Evolutionary conservation across 306 rosid species (phyloP).

Genomic region (Dalbergia oliveri): DNA sequence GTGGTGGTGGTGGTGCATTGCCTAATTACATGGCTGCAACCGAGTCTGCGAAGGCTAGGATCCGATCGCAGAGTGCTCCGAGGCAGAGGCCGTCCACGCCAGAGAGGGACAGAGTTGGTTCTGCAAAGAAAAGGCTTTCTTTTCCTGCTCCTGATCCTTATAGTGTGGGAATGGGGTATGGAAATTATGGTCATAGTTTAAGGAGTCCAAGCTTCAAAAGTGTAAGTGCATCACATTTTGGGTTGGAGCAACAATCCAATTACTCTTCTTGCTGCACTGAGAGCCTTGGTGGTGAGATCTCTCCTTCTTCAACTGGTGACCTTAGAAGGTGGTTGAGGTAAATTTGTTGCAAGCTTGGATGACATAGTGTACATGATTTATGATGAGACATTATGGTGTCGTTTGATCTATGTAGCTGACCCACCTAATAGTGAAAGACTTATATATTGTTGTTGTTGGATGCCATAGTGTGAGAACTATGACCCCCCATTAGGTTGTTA

Average conservation of each 20-base stretch:
- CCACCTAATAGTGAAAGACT: too few species aligned
- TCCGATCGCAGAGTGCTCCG: constrained; percentile 92
- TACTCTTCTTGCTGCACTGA: constrained; percentile 96
- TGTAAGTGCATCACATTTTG: constrained; percentile 65
- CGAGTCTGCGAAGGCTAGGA: constrained; percentile 92
- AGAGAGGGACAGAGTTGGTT: constrained; percentile 85
- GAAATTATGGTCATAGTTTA: constrained; percentile 70
- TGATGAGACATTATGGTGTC: too few species aligned
- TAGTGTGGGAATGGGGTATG: constrained; percentile 59
- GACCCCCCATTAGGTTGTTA: constrained; percentile 36
- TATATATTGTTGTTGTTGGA: too few species aligned
- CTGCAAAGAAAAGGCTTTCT: constrained; percentile 88
- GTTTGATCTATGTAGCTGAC: too few species aligned
- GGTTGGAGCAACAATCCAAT: constrained; percentile 87
- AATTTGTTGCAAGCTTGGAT: constrained; percentile 50
- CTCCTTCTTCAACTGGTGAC: constrained; percentile 90
- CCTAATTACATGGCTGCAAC: constrained; percentile 99
- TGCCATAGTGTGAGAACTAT: constrained; percentile 11
- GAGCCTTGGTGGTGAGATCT: constrained; percentile 83
- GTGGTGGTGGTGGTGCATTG: constrained; percentile 52
- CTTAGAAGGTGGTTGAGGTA: constrained; percentile 90
- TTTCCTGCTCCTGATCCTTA: constrained; percentile 85
- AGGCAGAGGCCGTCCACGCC: constrained; percentile 92
- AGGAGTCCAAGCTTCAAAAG: constrained; percentile 97
- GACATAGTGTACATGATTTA: neutral